phyloP scores from a whole-genome alignment of 495 filamentous ascomycete genomes.

The Glonium stellatum region DNA sequence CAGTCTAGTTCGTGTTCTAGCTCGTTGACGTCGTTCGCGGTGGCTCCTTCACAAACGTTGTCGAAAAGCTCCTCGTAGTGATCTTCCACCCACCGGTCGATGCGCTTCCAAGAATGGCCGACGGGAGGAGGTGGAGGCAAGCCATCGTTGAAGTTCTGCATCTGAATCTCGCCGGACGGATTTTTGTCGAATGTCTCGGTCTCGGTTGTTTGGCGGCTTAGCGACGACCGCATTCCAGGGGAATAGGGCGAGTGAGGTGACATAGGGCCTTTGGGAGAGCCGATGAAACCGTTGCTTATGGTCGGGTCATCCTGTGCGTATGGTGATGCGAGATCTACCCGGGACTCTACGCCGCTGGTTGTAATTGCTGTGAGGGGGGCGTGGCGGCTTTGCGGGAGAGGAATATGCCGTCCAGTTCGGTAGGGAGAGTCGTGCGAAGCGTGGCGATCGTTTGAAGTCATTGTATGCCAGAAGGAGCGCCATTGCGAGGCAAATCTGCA shows the following conservation, averaged over 20 bases:
- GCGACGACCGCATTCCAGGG: slow-evolving; percentile 75
- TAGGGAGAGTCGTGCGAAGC: slow-evolving; percentile 42
- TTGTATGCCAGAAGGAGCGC: slow-evolving; percentile 90
- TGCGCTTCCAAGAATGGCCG: slow-evolving; percentile 82
- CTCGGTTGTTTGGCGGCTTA: slow-evolving; percentile 54
- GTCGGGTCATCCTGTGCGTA: slow-evolving; percentile 48
- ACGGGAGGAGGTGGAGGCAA: slow-evolving; percentile 84
- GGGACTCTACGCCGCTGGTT: slow-evolving; percentile 60
- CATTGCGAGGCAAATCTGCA: slow-evolving; percentile 55
- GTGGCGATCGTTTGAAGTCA: slow-evolving; percentile 58
- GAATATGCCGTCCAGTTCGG: slow-evolving; percentile 34
- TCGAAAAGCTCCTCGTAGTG: slow-evolving; percentile 93
- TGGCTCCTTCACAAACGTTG: slow-evolving; percentile 84
- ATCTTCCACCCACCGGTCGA: slow-evolving; percentile 88
- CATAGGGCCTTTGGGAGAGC: slow-evolving; percentile 52
- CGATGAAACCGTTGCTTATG: slow-evolving; percentile 47
- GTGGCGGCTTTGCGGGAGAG: slow-evolving; percentile 39
- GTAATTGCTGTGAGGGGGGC: slow-evolving; percentile 38
- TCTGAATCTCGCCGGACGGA: slow-evolving; percentile 75
- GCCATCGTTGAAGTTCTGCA: slow-evolving; percentile 93
- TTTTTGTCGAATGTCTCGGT: slow-evolving; percentile 58
- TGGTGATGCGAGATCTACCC: slow-evolving; percentile 55
- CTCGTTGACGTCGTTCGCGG: slow-evolving; percentile 92
- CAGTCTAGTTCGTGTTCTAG: slow-evolving; percentile 94
- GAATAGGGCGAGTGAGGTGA: slow-evolving; percentile 68